These are phyloP conservation scores for Parietaria judaica DNA, from an alignment of 306 rosid species.

Conservation along the genomic window DNA sequence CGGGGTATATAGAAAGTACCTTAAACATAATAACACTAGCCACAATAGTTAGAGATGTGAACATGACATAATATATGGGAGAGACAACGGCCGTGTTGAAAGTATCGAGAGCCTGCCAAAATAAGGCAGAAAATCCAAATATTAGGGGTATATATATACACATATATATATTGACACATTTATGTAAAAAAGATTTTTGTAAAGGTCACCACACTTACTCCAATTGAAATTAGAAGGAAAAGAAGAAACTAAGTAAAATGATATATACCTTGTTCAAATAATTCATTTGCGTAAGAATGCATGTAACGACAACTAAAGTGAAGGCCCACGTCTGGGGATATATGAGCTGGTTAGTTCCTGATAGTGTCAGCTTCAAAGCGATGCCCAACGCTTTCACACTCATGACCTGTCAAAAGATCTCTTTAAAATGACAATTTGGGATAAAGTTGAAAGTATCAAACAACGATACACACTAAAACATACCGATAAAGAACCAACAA, in stretches of 20 bases:
- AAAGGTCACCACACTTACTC: background rate
- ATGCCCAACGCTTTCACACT: constrained; percentile 98
- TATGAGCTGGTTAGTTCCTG: constrained; percentile 88
- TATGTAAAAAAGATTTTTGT: background rate
- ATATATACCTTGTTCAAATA: constrained; percentile 79
- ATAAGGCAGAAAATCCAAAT: constrained; percentile 16
- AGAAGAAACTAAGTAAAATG: background rate
- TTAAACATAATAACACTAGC: constrained; percentile 98
- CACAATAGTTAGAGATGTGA: constrained; percentile 93
- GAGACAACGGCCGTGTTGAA: constrained; percentile 99
- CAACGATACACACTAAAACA: constrained; percentile 22
- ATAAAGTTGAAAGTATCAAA: constrained; percentile 6
- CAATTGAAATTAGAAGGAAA: background rate
- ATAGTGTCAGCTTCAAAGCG: constrained; percentile 86
- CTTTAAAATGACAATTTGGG: constrained; percentile 20
- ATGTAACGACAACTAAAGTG: constrained; percentile 61
- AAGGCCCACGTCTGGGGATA: constrained; percentile 96
- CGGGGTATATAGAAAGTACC: constrained; percentile 33
- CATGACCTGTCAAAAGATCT: constrained; percentile 73
- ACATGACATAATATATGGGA: constrained; percentile 95
- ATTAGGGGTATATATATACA: constrained; percentile 6
- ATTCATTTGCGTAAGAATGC: constrained; percentile 99
- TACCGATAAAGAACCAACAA: constrained; percentile 98
- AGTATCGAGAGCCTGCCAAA: constrained; percentile 90
- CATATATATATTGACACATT: constrained; percentile 8